phyloP scores from a whole-genome alignment of 176 grass and related monocot species.

The Hordeum marinum region DNA sequence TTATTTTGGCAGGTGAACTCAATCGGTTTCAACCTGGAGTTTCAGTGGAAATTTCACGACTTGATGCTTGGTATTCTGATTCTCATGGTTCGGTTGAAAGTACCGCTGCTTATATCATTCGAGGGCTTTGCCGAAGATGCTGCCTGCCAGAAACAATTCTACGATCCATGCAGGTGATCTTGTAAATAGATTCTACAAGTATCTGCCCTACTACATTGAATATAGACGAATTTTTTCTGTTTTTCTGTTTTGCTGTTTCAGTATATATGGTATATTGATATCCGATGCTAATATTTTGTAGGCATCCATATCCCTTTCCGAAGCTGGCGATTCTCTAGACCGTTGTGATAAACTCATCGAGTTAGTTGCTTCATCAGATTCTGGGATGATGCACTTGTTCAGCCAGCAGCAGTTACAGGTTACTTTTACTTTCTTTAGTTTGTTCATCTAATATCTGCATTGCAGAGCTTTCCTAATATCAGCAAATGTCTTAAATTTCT shows the following conservation, averaged over 20 bases:
- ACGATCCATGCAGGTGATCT: slow-evolving; percentile 84
- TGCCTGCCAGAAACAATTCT: slow-evolving; percentile 91
- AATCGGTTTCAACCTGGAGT: slow-evolving; percentile 95
- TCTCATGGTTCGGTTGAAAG: slow-evolving; percentile 47
- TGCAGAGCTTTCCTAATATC: neutral
- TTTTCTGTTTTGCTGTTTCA: neutral
- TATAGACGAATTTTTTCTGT: no score
- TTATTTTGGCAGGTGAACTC: slow-evolving; percentile 57
- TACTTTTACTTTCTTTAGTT: neutral
- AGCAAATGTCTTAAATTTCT: slow-evolving; percentile 5
- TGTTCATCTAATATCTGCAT: neutral
- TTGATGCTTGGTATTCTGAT: slow-evolving; percentile 95
- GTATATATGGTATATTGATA: neutral
- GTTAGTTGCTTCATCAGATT: slow-evolving; percentile 75
- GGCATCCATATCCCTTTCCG: slow-evolving; percentile 74
- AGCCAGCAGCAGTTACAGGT: slow-evolving; percentile 96
- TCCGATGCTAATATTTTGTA: slow-evolving; percentile 24
- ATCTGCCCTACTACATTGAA: neutral
- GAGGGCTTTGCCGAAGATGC: slow-evolving; percentile 78
- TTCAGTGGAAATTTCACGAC: slow-evolving; percentile 85
- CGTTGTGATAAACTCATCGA: slow-evolving; percentile 64
- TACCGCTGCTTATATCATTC: slow-evolving; percentile 72
- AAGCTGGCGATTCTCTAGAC: slow-evolving; percentile 59
- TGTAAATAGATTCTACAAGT: neutral
- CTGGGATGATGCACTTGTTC: slow-evolving; percentile 84